A percentile compares a stretch with the other conserved stretches of the same genome.
These are phyloP conservation scores for Arabidopsis hybrid DNA, from an alignment of 441 rosid species.

Conservation along the genomic window DNA sequence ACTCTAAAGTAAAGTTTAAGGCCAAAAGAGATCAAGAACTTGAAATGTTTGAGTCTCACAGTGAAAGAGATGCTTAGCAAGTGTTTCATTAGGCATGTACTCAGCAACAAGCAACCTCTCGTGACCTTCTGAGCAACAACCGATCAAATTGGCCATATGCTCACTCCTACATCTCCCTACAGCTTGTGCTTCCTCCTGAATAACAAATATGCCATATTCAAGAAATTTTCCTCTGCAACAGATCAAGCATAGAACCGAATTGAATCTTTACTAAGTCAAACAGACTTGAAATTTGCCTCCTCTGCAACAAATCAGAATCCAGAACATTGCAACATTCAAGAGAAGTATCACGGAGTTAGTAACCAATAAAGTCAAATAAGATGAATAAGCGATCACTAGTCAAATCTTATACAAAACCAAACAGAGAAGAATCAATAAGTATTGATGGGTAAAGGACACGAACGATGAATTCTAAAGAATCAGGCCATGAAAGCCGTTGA, in stretches of 20 bases:
- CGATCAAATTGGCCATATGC: conserved; percentile 66
- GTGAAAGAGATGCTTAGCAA: conserved; percentile 79
- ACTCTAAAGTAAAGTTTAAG: not conserved
- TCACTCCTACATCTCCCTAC: conserved; percentile 76
- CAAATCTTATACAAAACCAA: not conserved
- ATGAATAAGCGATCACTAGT: conserved; percentile 5
- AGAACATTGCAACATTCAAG: not conserved
- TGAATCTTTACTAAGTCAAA: conserved; percentile 17
- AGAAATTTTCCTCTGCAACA: not conserved
- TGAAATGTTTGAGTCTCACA: conserved; percentile 46
- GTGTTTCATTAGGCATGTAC: conserved; percentile 72
- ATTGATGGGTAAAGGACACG: conserved; percentile 31
- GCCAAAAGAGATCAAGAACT: conserved; percentile 11
- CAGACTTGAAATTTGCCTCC: not conserved
- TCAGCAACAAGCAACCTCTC: conserved; percentile 78
- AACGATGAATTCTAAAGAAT: conserved; percentile 69
- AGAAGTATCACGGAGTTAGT: not conserved
- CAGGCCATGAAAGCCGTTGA: conserved; percentile 75
- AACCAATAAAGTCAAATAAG: conserved; percentile 15
- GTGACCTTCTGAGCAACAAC: conserved; percentile 71
- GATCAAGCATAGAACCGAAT: not conserved
- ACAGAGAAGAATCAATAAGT: not conserved
- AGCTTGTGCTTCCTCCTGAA: conserved; percentile 69
- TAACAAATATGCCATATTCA: conserved; percentile 10
- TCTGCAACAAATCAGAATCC: conserved; percentile 13